Conservation (phyloP, 495 filamentous ascomycete species). For the Penicillium taxi region DNA sequence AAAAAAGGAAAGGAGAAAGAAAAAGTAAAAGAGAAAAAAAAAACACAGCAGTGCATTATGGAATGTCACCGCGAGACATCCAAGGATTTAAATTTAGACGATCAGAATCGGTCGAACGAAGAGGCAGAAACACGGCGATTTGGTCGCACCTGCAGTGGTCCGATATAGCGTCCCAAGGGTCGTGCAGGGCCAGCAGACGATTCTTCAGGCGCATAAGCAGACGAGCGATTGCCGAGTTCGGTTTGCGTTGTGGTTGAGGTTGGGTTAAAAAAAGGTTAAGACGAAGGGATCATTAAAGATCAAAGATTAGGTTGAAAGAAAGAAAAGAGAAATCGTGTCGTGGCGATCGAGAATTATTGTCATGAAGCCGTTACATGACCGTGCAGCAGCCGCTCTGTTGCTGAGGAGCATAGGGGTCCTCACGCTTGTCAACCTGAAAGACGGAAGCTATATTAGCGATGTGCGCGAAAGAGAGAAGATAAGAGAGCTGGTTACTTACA, state of each 20-base stretch:
- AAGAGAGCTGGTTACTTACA: slow-evolving; percentile 45
- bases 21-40: slow-evolving; percentile 17
- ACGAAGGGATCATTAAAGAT: slow-evolving; percentile 16
- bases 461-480: slow-evolving; percentile 6
- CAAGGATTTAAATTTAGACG: slow-evolving; percentile 1
- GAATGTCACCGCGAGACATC: slow-evolving; percentile 11
- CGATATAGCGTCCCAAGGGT: slow-evolving; percentile 8
- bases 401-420: slow-evolving; percentile 95
- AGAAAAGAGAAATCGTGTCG: slow-evolving; percentile 23
- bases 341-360: slow-evolving; percentile 27
- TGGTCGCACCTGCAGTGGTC: no score
- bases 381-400: slow-evolving; percentile 78
- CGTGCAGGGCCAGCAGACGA: slow-evolving; percentile 40
- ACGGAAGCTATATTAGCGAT: slow-evolving; percentile 10
- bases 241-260: slow-evolving; percentile 3
- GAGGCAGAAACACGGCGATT: slow-evolving; percentile 4
- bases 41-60: slow-evolving; percentile 14
- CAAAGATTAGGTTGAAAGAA: slow-evolving; percentile 18
- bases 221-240: slow-evolving; percentile 13
- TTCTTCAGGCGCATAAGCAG: slow-evolving; percentile 14
- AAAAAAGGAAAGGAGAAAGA: slow-evolving; percentile 18
- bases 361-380: slow-evolving; percentile 66
- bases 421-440: slow-evolving; percentile 68
- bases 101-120: slow-evolving; percentile 24
- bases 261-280: neutral